A percentile compares a stretch with the other conserved stretches of the same genome.
These are phyloP conservation scores for Alopecurus myosuroides DNA, from an alignment of 176 grass and related monocot species.

Conservation along the genomic window DNA sequence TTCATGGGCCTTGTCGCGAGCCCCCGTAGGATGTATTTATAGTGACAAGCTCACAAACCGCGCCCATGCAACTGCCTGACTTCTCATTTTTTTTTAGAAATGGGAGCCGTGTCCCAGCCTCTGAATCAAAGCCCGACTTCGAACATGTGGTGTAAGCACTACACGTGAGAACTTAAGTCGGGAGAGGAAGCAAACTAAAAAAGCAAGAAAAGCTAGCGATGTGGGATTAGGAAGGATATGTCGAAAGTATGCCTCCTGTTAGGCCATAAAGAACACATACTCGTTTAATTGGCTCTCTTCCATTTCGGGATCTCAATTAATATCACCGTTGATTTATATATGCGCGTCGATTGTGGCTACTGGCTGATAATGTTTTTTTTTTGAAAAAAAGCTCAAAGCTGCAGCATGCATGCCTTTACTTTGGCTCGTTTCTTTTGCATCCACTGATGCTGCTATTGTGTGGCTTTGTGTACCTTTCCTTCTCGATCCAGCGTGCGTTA, in stretches of 20 bases:
- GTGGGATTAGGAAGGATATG: background rate
- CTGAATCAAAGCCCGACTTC: no score
- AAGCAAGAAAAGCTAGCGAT: background rate
- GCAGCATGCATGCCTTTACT: no score
- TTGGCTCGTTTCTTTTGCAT: slow-evolving; percentile 3
- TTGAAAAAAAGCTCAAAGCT: no score
- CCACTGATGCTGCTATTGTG: no score
- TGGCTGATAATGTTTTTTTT: no score
- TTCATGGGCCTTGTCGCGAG: slow-evolving; percentile 45
- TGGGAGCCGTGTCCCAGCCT: no score
- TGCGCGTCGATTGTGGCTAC: no score
- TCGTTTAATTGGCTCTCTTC: no score
- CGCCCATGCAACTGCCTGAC: background rate
- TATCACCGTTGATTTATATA: no score
- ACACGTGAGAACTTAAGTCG: background rate
- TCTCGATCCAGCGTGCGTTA: background rate
- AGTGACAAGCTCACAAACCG: slow-evolving; percentile 7
- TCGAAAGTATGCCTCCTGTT: background rate
- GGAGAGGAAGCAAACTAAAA: background rate
- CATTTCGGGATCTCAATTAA: no score
- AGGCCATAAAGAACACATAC: background rate
- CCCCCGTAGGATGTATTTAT: slow-evolving; percentile 48
- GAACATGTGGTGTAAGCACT: no score
- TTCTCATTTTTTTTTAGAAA: background rate
- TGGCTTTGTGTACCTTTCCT: background rate